Conservation (phyloP, 2,329 filamentous ascomycete genomes). For the Scolecobasidium constrictum region DNA sequence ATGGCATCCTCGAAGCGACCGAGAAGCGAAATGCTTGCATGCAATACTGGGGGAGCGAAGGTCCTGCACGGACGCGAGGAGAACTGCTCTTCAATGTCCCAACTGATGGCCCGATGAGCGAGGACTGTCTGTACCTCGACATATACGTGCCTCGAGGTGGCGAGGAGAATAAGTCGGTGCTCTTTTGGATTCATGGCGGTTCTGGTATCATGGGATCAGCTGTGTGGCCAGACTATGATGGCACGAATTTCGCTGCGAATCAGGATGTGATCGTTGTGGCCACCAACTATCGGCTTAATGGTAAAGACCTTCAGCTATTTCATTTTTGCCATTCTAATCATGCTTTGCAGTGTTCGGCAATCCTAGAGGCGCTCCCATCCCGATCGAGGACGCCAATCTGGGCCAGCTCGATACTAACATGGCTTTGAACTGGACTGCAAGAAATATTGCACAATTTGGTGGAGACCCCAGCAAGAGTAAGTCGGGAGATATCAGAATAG, state of each 20-base stretch:
- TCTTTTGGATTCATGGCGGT: constrained; percentile 10
- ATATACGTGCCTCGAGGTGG: constrained; percentile 1
- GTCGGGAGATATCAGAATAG: no score
- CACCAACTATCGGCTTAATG: constrained; percentile 23
- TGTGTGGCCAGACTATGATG: constrained; percentile 21
- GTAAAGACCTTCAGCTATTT: no score
- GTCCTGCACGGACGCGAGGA: no score
- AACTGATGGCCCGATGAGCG: constrained; percentile 1
- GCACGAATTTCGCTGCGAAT: constrained; percentile 24
- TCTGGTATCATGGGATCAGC: constrained; percentile 16
- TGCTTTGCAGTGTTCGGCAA: constrained; percentile 20
- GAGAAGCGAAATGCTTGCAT: no score
- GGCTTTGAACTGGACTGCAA: constrained; percentile 26
- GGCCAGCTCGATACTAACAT: constrained; percentile 26
- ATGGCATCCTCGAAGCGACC: no score
- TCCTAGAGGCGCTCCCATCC: constrained; percentile 15
- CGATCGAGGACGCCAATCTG: constrained; percentile 20
- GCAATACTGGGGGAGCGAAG: no score
- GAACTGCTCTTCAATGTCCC: neutral
- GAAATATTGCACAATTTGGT: constrained; percentile 25
- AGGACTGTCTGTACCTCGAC: constrained; percentile 10
- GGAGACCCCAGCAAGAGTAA: constrained; percentile 24
- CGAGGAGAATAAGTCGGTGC: constrained; percentile 5
- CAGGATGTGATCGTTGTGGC: constrained; percentile 26
- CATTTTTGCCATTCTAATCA: neutral